Evolutionary conservation across 768 basidiomycete species (phyloP).

Genomic region (Heimioporus sp.): DNA sequence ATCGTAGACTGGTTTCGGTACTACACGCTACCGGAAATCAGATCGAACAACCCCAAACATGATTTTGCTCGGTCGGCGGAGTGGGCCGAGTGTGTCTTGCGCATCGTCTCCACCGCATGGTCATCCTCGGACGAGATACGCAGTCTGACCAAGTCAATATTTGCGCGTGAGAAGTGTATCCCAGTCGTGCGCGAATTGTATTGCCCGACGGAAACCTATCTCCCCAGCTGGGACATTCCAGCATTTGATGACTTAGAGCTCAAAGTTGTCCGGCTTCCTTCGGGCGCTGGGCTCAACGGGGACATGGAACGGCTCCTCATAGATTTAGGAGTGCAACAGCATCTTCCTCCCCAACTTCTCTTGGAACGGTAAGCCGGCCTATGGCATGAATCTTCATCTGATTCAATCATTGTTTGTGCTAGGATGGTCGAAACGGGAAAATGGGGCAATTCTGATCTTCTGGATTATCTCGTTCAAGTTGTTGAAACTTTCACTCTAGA

Average conservation of each 20-base stretch:
- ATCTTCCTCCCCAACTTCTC: background rate
- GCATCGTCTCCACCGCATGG: slow-evolving; percentile 66
- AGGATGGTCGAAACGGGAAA: slow-evolving; percentile 84
- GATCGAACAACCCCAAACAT: slow-evolving; percentile 41
- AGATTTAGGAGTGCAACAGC: background rate
- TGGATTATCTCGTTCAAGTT: slow-evolving; percentile 81
- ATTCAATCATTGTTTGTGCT: background rate
- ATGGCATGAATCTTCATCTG: background rate
- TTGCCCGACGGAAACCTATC: background rate
- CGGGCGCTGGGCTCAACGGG: background rate
- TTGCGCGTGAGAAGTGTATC: slow-evolving; percentile 44
- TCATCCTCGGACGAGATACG: slow-evolving; percentile 47
- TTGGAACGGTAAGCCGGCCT: background rate
- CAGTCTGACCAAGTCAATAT: slow-evolving; percentile 35
- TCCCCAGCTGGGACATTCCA: background rate
- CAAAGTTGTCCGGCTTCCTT: background rate
- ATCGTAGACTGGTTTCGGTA: slow-evolving; percentile 72
- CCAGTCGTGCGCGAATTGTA: slow-evolving; percentile 20
- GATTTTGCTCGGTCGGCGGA: slow-evolving; percentile 60
- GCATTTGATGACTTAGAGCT: background rate
- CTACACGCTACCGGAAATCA: slow-evolving; percentile 47
- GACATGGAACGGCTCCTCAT: background rate
- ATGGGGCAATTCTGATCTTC: slow-evolving; percentile 79
- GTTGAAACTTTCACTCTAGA: background rate
- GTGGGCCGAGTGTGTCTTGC: slow-evolving; percentile 79